Evolutionary conservation across 75 land plant genomes (phyloP).

Genomic region (Gnetum montanum): DNA sequence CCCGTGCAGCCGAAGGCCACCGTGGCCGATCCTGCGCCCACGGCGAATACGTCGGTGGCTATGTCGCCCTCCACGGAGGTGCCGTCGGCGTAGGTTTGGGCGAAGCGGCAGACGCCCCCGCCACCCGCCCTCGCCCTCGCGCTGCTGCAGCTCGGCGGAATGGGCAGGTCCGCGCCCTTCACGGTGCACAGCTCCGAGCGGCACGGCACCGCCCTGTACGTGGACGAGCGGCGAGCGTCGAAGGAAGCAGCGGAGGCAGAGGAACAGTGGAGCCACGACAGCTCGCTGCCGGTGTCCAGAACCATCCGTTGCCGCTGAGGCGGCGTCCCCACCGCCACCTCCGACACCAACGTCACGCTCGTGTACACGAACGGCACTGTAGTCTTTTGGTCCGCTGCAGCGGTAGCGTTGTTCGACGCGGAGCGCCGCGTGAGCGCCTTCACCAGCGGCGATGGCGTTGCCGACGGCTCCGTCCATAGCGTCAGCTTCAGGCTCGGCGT

Average conservation of each 20-base stretch:
- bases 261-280: conserved; percentile 63
- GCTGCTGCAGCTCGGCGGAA: conserved; percentile 34
- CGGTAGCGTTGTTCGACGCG: not conserved
- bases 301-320: conserved; percentile 57
- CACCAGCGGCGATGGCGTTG: not conserved
- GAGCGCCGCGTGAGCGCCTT: not conserved
- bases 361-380: conserved; percentile 8
- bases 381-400: not conserved
- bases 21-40: not conserved
- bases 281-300: conserved; percentile 85
- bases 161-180: conserved; percentile 24
- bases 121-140: no score
- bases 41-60: conserved; percentile 20
- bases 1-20: conserved; percentile 34
- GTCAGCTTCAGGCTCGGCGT: no score
- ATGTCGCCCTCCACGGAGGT: conserved; percentile 48
- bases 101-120: conserved; percentile 33
- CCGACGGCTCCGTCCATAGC: no score
- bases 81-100: conserved; percentile 45
- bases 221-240: conserved; percentile 17
- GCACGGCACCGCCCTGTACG: conserved; percentile 36
- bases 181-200: conserved; percentile 23
- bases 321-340: conserved; percentile 61
- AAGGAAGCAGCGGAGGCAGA: conserved; percentile 5
- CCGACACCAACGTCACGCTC: conserved; percentile 33